Evolutionary conservation across 2,329 filamentous ascomycete genomes (phyloP).

Genomic region (Aspergillus fischeri): DNA sequence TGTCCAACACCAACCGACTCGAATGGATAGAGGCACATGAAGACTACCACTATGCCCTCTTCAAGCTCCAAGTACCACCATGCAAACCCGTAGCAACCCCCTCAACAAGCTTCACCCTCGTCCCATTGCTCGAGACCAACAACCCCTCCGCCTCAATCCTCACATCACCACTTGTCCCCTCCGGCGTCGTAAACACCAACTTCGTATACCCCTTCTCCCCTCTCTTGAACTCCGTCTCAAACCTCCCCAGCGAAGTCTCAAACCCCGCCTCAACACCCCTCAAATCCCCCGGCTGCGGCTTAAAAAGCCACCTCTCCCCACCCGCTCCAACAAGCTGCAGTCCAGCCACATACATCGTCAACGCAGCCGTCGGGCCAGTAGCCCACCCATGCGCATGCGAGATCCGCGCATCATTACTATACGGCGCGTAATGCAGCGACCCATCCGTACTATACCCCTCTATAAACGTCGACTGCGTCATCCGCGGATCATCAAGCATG

Average conservation of each 20-base stretch:
- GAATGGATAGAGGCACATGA: neutral
- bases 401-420: constrained; percentile 46
- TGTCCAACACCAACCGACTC: neutral
- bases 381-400: constrained; percentile 51
- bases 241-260: constrained; percentile 33
- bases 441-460: constrained; percentile 49
- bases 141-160: neutral
- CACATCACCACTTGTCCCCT: neutral
- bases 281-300: constrained; percentile 34
- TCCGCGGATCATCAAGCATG: constrained; percentile 52
- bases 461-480: constrained; percentile 52
- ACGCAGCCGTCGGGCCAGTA: constrained; percentile 44
- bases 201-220: neutral
- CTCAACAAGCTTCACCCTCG: neutral
- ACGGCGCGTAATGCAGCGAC: constrained; percentile 47
- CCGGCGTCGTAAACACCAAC: constrained; percentile 5
- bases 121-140: neutral
- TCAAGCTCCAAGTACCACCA: neutral
- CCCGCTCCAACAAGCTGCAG: constrained; percentile 36
- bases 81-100: neutral
- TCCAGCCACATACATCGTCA: constrained; percentile 42
- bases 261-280: constrained; percentile 36
- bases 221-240: constrained; percentile 15
- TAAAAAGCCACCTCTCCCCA: constrained; percentile 35
- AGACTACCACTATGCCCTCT: neutral